Evolutionary conservation across 441 rosid genomes (phyloP).

Genomic region (Eutrema salsugineum): DNA sequence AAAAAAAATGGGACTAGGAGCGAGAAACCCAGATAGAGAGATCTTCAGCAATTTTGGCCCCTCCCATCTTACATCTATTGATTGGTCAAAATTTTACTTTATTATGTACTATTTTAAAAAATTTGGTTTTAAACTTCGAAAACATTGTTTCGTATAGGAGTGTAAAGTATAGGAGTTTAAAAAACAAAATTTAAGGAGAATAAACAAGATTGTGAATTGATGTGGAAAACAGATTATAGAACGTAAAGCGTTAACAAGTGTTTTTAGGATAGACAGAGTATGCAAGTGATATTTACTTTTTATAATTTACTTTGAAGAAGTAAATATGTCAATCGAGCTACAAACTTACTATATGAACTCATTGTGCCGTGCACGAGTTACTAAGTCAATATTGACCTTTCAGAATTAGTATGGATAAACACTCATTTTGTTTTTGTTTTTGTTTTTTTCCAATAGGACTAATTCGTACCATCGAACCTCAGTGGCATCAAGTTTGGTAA

Average conservation of each 20-base stretch:
- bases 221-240: neutral
- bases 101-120: too few species aligned
- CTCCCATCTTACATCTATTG: neutral
- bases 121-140: neutral
- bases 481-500: slow-evolving; percentile 41
- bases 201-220: too few species aligned
- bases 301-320: too few species aligned
- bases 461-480: slow-evolving; percentile 31
- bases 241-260: neutral
- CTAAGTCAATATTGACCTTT: neutral
- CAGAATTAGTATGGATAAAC: too few species aligned
- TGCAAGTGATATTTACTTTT: too few species aligned
- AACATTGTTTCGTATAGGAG: neutral
- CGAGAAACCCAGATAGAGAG: neutral
- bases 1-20: neutral
- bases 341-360: neutral
- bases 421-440: too few species aligned
- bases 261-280: neutral
- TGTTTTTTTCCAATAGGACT: slow-evolving; percentile 28
- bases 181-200: too few species aligned
- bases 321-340: too few species aligned
- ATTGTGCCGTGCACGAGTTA: neutral
- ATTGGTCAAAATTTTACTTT: neutral
- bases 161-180: too few species aligned
- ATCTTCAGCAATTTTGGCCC: neutral